Evolutionary conservation across 805 yeast species (phyloP), one percentile per base, ranked within the genome.

Genomic region (Vanderwaltozyma verrucispora): DNA sequence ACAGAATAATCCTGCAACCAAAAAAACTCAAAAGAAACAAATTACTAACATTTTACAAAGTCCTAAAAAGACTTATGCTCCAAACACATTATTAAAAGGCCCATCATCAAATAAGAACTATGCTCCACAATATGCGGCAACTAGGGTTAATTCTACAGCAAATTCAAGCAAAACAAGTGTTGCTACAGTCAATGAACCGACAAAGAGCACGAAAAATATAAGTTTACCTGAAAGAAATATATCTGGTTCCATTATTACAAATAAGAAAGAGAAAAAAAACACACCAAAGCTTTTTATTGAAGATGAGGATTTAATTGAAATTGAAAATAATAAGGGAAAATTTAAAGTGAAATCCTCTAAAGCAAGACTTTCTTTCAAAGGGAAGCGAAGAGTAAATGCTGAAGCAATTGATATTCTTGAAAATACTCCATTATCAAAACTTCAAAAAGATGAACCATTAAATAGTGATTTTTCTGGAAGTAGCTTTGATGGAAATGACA

Each of bases 321-420:
- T 10, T 24, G 17, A 5, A 4, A 20, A 19, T 8, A 20, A 11
- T 11, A 11, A 13, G 4, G 6, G 17, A 9, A 27, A 30, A 13
- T 10, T 6, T 7, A n/a, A 30, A 12, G 13, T n/a, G 5, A 14
- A 25, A 27, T 10, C 32, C 13, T 5, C 24, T n/a, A 4, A 11
- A 9, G 4, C 13, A 28, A 28, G 43, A 20, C 20, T 32, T 13
- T n/a, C 16, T 19, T 6, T 28, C 11, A 35, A 38, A 23, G 8
- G 25, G 21, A 36, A 35, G 15, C 41, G 52, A 33, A 48, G 36
- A 30, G 33, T 48, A 2, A 39, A 38, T 26, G 46, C 49, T 2
- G 42, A 42, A 14, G 44, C 49, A 2, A 45, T 45, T n/a, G 43
- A 48, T 17, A 30, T 46, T 12, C 32, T 38, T 10, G 47, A 42